phyloP scores from a whole-genome alignment of 192 early-diverging fungal species.

The Coemansia sp. region DNA sequence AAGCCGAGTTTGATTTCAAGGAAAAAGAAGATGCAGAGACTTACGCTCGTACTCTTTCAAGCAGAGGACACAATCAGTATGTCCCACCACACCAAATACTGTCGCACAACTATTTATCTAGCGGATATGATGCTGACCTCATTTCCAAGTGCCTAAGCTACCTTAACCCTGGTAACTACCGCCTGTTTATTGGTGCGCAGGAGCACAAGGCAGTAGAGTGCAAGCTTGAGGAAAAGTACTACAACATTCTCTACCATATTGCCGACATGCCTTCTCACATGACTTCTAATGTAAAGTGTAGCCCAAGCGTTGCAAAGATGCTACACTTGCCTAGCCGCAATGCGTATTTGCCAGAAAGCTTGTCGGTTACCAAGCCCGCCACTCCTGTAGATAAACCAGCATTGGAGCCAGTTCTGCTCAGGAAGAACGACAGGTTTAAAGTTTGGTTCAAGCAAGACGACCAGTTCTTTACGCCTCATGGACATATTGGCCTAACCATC shows the following conservation, averaged over 20 bases:
- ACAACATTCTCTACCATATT: constrained; percentile 75
- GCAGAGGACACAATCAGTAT: constrained; percentile 62
- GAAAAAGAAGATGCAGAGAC: constrained; percentile 63
- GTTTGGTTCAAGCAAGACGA: constrained; percentile 95
- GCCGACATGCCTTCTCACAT: constrained; percentile 1
- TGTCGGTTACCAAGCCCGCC: neutral
- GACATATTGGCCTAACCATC: constrained; percentile 66
- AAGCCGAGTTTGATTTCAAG: constrained; percentile 61
- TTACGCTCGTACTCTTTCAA: neutral
- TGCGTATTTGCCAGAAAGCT: constrained; percentile 32
- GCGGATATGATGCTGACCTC: constrained; percentile 60
- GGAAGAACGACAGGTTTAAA: constrained; percentile 33
- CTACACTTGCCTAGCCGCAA: constrained; percentile 14
- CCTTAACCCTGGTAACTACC: constrained; percentile 64
- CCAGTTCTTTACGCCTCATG: constrained; percentile 84
- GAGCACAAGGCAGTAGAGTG: constrained; percentile 22
- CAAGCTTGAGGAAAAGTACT: constrained; percentile 67
- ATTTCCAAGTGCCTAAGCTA: constrained; percentile 64
- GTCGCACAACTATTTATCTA: constrained; percentile 64
- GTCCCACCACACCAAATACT: constrained; percentile 62
- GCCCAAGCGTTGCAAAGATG: neutral
- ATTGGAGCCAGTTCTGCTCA: constrained; percentile 18
- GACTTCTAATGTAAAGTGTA: neutral
- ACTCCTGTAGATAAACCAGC: neutral
- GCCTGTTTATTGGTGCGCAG: constrained; percentile 45